Evolutionary conservation across 768 basidiomycete genomes (phyloP).

Genomic region (Mycena amicta): DNA sequence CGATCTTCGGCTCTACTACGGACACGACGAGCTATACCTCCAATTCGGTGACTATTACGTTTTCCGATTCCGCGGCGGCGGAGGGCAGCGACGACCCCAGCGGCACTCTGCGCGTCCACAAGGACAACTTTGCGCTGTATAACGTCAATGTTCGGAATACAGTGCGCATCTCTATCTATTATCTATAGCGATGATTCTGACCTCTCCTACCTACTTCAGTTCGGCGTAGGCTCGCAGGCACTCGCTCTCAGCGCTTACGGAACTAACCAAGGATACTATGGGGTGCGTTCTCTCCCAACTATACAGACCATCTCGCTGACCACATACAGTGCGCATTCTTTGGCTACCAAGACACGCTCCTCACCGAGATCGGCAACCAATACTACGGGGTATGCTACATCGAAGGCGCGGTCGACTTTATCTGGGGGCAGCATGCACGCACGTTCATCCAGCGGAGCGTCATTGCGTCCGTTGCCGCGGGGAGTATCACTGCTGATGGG

Average conservation of each 20-base stretch:
- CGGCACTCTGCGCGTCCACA: slow-evolving; percentile 35
- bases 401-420: slow-evolving; percentile 29
- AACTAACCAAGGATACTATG: slow-evolving; percentile 30
- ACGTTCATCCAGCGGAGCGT: slow-evolving; percentile 23
- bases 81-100: slow-evolving; percentile 33
- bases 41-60: slow-evolving; percentile 34
- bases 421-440: slow-evolving; percentile 27
- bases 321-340: not conserved
- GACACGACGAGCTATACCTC: slow-evolving; percentile 30
- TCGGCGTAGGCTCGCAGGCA: slow-evolving; percentile 29
- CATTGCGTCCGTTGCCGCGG: slow-evolving; percentile 23
- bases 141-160: slow-evolving; percentile 36
- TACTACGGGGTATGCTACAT: slow-evolving; percentile 28
- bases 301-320: not conserved
- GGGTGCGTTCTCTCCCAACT: slow-evolving; percentile 1
- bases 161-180: too few relatives aligned
- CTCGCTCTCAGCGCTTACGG: slow-evolving; percentile 32
- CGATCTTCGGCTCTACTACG: slow-evolving; percentile 27
- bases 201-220: too few relatives aligned
- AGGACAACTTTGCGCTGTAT: slow-evolving; percentile 34
- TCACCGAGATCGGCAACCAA: slow-evolving; percentile 25
- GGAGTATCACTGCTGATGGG: slow-evolving; percentile 25
- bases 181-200: too few relatives aligned
- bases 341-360: slow-evolving; percentile 28
- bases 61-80: slow-evolving; percentile 27